Base-by-base conservation (phyloP, 495 filamentous ascomycete species). In the Trichoderma asperelloides region DNA sequence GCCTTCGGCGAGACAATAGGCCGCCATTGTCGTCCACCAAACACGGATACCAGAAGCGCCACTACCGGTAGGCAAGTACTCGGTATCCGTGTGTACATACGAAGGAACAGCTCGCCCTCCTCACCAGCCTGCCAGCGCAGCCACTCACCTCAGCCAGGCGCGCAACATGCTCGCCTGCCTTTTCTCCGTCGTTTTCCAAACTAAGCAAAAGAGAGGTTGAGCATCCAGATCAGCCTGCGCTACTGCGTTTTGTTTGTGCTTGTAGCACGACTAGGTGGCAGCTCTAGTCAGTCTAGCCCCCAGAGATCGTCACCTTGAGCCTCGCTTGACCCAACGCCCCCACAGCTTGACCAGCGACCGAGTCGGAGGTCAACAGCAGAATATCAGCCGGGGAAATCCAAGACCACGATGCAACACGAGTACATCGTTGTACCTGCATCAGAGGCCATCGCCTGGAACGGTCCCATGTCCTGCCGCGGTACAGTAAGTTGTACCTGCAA, bases 271-370 rank as follows among this genome's bases (percentile, higher is more conserved):
- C 18, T 21, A 21, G n/a, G 18, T 51, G 18, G 55, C 27, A 60
- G 55, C 25, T 60, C 55, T 60, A 60, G 49, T 23, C 55, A 25
- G 55, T 60, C 55, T 60, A 60, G 55, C 55, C 55, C 55, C 55
- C 55, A 7, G 55, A 51, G 55, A 60, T 60, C 55, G 25, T 60
- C 55, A 30, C 55, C 55, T 60, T 60, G 55, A 60, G 25, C 55
- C 55, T 60, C 55, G 55, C 55, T 60, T 60, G 55, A 33, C 55
- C 55, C 55, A 60, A 5, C 1, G 25, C 27, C 55, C 27, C 55
- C 55, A 60, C 55, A 60, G 55, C 27, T 30, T 60, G 55, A 30
- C 27, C 55, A 60, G 23, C 25, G 55, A 30, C 55, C 55, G 55
- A 60, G 23, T 60, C 55, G 12, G 27, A 60, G 25, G 3, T 60